Base-by-base conservation (phyloP, 768 basidiomycete species). In the Hygrocybe coccinea region DNA sequence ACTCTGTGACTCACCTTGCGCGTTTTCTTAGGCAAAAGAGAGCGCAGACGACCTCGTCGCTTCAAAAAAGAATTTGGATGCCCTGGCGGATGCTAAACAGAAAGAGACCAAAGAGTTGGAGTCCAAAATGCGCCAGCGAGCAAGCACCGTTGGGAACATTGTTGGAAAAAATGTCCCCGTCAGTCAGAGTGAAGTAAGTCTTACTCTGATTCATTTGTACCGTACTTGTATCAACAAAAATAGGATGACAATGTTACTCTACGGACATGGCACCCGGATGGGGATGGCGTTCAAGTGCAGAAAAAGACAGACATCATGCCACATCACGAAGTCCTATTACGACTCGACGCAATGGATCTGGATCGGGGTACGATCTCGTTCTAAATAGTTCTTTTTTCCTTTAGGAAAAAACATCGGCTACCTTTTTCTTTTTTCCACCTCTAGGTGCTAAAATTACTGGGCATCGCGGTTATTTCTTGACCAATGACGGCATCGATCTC, bases 401-500 rank as follows among this genome's bases (percentile, higher is more conserved):
- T n/a, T n/a, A n/a, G n/a, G 56, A 55, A 10, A 41, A 35, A n/a
- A n/a, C n/a, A n/a, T n/a, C n/a, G n/a, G n/a, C n/a, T n/a, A n/a
- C n/a, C n/a, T n/a, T n/a, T n/a, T n/a, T n/a, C n/a, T n/a, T n/a
- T 21, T 44, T n/a, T 46, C 29, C 29, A 29, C 29, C 29, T 53
- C 22, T 35, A 93, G 91, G 92, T 48, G 81, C 91, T 45, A 99
- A 98, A 74, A 82, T 97, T 50, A 82, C 87, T 9, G 97, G 97
- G 1, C 97, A 99, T 76, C 80, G 97, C 70, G 97, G 95, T 0
- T 99, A 91, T 78, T 99, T 92, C 80, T 80, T 98, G 37, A 95
- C 86, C 5, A 87, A 90, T 70, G 95, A 97, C 63, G 97, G 97
- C 49, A 81, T 99, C 61, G 95, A 98, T 73, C 82, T 99, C 41